These are phyloP conservation scores for Fusarium decemcellulare DNA, from an alignment of 2,329 filamentous ascomycete genomes.

Conservation along the genomic window DNA sequence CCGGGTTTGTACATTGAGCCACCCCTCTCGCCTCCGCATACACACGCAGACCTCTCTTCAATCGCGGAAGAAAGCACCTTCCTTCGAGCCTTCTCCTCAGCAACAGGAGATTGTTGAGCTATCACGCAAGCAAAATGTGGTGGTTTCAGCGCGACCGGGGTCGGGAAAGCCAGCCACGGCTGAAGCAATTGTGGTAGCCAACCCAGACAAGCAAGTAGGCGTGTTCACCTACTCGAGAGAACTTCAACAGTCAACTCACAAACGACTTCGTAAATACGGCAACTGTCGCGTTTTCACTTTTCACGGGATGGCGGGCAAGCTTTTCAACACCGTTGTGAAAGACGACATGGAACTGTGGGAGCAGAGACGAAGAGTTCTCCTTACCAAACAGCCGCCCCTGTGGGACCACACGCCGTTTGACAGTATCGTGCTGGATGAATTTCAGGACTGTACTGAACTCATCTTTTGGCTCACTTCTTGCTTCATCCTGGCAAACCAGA, in stretches of 20 bases:
- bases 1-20: too few relatives aligned
- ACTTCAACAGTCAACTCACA: slow-evolving; percentile 44
- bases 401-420: slow-evolving; percentile 46
- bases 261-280: slow-evolving; percentile 36
- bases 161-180: slow-evolving; percentile 52
- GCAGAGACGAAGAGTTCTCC: slow-evolving; percentile 14
- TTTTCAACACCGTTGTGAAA: slow-evolving; percentile 32
- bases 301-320: slow-evolving; percentile 42
- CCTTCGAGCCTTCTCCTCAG: slow-evolving; percentile 42
- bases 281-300: slow-evolving; percentile 46
- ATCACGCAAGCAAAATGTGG: slow-evolving; percentile 44
- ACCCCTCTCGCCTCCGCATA: too few relatives aligned
- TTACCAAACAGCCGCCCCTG: slow-evolving; percentile 24
- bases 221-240: slow-evolving; percentile 48
- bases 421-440: slow-evolving; percentile 51
- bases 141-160: slow-evolving; percentile 51
- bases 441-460: slow-evolving; percentile 49
- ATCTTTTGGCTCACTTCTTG: slow-evolving; percentile 45
- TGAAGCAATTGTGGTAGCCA: slow-evolving; percentile 46
- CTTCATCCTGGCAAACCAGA: slow-evolving; percentile 45
- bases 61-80: background rate
- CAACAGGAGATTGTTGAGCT: slow-evolving; percentile 44
- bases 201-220: slow-evolving; percentile 36
- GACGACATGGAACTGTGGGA: slow-evolving; percentile 37
- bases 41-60: background rate